Conservation (phyloP, 1,284 basidiomycete species). For the Sporisorium exsertum region DNA sequence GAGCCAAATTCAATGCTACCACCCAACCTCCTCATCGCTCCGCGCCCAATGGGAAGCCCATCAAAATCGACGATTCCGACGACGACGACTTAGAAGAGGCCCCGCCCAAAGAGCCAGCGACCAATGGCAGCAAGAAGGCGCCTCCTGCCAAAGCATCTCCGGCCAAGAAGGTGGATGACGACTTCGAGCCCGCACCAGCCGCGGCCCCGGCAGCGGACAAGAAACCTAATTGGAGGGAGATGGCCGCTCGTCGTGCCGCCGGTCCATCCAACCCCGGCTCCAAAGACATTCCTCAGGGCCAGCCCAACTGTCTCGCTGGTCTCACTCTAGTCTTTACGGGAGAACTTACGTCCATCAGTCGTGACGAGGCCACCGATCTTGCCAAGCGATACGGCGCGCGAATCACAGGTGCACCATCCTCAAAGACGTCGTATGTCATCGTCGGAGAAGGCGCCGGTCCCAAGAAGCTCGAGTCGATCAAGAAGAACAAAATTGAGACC, state of each 20-base stretch:
- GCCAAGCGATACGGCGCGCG: constrained; percentile 88
- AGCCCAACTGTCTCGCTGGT: constrained; percentile 84
- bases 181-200: constrained; percentile 27
- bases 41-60: constrained; percentile 30
- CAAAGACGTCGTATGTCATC: constrained; percentile 89
- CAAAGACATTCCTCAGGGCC: constrained; percentile 83
- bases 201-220: constrained; percentile 32
- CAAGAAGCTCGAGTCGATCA: constrained; percentile 85
- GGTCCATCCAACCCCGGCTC: constrained; percentile 82
- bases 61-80: constrained; percentile 49
- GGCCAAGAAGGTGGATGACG: constrained; percentile 24
- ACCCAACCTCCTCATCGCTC: constrained; percentile 13
- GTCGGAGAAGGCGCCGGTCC: constrained; percentile 89
- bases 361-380: constrained; percentile 87
- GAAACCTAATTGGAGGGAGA: constrained; percentile 39
- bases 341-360: constrained; percentile 84
- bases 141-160: constrained; percentile 29
- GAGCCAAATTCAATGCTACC: constrained; percentile 16
- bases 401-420: constrained; percentile 85
- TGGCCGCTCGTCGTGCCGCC: constrained; percentile 74
- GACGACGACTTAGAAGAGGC: constrained; percentile 40
- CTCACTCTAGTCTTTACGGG: constrained; percentile 91
- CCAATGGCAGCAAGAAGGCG: constrained; percentile 56
- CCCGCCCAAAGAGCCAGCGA: constrained; percentile 60
- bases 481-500: constrained; percentile 80